Evolutionary conservation across 345 rosid genomes (phyloP).

Genomic region (Gynandropsis gynandra): DNA sequence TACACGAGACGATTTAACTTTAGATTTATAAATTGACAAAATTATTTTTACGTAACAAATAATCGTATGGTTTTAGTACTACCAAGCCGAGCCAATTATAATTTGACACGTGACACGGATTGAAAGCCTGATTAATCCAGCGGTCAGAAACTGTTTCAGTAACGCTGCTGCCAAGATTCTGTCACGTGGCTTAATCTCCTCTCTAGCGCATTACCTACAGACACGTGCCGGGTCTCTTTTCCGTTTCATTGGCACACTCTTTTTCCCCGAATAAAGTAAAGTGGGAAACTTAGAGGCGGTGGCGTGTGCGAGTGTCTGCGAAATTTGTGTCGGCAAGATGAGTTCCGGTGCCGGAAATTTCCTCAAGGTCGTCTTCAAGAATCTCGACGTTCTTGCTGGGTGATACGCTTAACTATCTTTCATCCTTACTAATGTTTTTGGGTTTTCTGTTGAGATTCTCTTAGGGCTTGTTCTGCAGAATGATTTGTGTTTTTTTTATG

Average conservation of each 20-base stretch:
- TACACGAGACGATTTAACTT: no score
- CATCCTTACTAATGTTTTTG: background rate
- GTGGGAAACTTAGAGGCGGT: constrained; percentile 16
- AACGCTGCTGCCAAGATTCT: background rate
- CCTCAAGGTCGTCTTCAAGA: constrained; percentile 54
- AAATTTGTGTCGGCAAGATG: constrained; percentile 17
- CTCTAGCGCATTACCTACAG: constrained; percentile 17
- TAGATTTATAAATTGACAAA: no score
- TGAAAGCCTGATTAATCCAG: constrained; percentile 18
- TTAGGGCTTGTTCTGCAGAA: background rate
- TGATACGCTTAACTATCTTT: constrained; percentile 15
- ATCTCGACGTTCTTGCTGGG: constrained; percentile 81
- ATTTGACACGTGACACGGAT: no score
- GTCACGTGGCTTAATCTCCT: constrained; percentile 21
- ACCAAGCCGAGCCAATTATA: no score
- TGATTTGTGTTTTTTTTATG: constrained; percentile 13
- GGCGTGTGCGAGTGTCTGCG: background rate
- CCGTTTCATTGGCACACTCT: constrained; percentile 13
- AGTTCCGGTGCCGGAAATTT: constrained; percentile 44
- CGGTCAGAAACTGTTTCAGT: constrained; percentile 13
- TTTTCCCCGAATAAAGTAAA: constrained; percentile 12
- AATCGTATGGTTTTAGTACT: no score
- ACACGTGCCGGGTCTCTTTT: constrained; percentile 24
- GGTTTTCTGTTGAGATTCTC: background rate
- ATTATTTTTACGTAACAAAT: no score